Conservation (phyloP, 768 basidiomycete genomes). For the Peribolospora baueri region DNA sequence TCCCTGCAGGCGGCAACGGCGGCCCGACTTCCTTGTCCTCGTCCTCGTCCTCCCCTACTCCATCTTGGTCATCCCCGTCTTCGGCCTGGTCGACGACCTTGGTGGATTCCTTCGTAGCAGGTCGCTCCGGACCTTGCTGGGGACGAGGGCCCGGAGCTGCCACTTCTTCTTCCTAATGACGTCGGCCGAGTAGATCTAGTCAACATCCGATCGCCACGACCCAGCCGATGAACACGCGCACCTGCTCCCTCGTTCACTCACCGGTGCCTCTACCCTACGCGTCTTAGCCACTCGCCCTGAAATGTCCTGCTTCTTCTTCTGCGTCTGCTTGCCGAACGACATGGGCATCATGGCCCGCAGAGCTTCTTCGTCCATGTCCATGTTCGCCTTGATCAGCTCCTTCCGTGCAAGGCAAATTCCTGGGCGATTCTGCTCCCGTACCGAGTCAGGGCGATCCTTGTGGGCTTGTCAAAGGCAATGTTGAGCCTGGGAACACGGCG, state of each 20-base stretch:
- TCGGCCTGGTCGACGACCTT: conserved; percentile 8
- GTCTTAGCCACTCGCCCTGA: conserved; percentile 45
- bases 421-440: no score
- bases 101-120: conserved; percentile 4
- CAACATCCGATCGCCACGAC: neutral
- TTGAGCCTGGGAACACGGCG: no score
- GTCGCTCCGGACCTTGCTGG: neutral
- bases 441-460: no score
- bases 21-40: neutral
- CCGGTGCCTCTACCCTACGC: conserved; percentile 29
- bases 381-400: no score
- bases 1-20: no score
- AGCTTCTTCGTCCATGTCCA: conserved; percentile 34
- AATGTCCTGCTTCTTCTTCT: conserved; percentile 46
- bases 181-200: neutral
- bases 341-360: conserved; percentile 65
- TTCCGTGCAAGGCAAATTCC: no score
- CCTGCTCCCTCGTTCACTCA: neutral
- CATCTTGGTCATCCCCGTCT: conserved; percentile 24
- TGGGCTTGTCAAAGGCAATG: no score
- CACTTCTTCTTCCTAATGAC: conserved; percentile 9
- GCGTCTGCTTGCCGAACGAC: conserved; percentile 46
- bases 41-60: neutral
- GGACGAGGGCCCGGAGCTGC: neutral
- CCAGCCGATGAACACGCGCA: conserved; percentile 1